Conservation (phyloP, 805 yeast species). For the Candida boleticola region DNA sequence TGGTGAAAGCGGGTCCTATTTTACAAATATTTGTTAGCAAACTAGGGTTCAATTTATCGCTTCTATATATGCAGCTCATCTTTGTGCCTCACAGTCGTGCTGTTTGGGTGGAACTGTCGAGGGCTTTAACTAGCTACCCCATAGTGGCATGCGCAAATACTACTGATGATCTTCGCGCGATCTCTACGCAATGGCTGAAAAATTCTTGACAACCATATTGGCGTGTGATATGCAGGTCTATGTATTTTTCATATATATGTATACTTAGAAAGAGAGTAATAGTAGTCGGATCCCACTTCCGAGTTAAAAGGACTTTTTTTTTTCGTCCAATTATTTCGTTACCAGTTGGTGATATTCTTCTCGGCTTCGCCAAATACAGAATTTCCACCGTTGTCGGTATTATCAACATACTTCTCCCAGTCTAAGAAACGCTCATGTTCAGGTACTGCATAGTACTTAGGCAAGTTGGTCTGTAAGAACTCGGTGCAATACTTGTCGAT, state of each 20-base stretch:
- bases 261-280: too few species aligned
- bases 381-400: conserved; percentile 45
- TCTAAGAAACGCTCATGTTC: conserved; percentile 44
- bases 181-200: too few species aligned
- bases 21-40: too few species aligned
- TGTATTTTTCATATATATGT: neutral
- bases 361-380: conserved; percentile 93
- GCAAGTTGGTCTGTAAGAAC: conserved; percentile 58
- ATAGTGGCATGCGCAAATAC: too few species aligned
- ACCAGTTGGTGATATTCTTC: conserved; percentile 88
- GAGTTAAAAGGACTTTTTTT: too few species aligned
- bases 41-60: neutral
- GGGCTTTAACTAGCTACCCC: too few species aligned
- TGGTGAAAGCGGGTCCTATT: neutral
- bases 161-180: too few species aligned
- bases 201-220: too few species aligned
- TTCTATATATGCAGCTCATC: neutral
- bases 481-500: conserved; percentile 69
- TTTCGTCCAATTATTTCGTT: conserved; percentile 9
- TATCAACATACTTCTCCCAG: conserved; percentile 38
- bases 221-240: neutral
- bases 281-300: too few species aligned
- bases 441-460: conserved; percentile 53
- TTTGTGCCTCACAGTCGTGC: too few species aligned
- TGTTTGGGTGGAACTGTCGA: neutral